Evolutionary conservation across 225 moss, liverwort and hornwort species (phyloP).

Genomic region (Straminergon stramineum): DNA sequence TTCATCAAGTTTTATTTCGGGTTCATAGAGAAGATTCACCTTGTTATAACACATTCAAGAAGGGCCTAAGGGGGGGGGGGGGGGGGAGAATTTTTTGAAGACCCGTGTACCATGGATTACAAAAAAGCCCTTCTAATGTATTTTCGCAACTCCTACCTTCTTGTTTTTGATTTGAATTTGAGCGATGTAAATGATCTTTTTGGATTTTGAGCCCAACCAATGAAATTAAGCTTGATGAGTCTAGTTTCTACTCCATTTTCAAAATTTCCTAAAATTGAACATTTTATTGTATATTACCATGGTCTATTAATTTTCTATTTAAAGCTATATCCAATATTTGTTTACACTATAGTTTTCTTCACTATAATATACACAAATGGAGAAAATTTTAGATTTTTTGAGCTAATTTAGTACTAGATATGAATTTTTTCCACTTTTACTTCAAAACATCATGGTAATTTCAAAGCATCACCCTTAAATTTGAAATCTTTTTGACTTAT

Average conservation of each 20-base stretch:
- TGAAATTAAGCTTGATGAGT: not conserved
- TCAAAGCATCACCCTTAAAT: not conserved
- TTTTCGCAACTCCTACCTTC: not conserved
- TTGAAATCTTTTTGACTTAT: not conserved
- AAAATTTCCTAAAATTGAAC: not conserved
- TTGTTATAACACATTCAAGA: not conserved
- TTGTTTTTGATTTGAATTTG: not conserved
- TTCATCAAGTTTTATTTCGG: not conserved
- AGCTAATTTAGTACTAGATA: not conserved
- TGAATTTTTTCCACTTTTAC: not conserved
- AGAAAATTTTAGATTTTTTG: not conserved
- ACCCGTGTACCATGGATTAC: rapidly evolving
- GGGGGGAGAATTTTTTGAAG: too few relatives aligned
- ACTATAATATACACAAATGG: not conserved
- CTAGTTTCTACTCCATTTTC: not conserved
- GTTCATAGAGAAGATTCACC: not conserved
- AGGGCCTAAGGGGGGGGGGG: not conserved
- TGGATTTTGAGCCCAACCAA: not conserved
- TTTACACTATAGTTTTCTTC: not conserved
- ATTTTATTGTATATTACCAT: not conserved
- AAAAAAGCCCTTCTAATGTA: not conserved
- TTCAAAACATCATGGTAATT: not conserved
- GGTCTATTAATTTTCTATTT: not conserved
- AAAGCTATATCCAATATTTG: rapidly evolving
- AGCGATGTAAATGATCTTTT: not conserved